These are phyloP conservation scores for Saccharomycopsis phalli DNA, from an alignment of 1,139 yeast genomes.

Conservation along the genomic window DNA sequence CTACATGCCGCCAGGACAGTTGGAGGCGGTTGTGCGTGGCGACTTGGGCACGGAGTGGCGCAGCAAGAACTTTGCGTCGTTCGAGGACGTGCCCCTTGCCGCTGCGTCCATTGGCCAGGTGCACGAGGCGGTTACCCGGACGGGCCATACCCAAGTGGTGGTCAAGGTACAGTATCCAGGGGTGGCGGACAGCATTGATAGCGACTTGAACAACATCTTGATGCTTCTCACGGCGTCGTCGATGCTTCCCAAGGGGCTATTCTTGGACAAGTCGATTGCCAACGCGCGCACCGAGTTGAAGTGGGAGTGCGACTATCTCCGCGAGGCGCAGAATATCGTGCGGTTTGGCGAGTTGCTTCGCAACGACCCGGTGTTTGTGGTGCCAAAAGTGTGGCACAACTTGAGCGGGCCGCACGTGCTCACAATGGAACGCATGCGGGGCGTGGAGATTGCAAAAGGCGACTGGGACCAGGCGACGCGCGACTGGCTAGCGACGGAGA, in stretches of 20 bases:
- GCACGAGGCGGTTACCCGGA: constrained; percentile 65
- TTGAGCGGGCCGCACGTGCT: constrained; percentile 75
- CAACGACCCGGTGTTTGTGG: constrained; percentile 63
- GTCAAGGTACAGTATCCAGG: constrained; percentile 98
- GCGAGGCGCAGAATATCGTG: constrained; percentile 78
- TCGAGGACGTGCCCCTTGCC: constrained; percentile 87
- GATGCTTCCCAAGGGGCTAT: constrained; percentile 83
- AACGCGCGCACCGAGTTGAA: constrained; percentile 89
- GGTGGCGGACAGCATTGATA: constrained; percentile 87
- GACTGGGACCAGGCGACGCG: constrained; percentile 65
- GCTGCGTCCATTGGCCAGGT: constrained; percentile 99
- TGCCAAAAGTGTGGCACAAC: constrained; percentile 74
- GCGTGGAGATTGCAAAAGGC: constrained; percentile 74
- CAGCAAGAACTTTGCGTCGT: constrained; percentile 50
- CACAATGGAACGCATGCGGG: constrained; percentile 86
- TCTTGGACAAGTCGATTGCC: constrained; percentile 83
- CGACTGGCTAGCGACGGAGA: constrained; percentile 74
- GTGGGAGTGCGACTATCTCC: constrained; percentile 94
- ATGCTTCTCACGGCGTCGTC: constrained; percentile 80
- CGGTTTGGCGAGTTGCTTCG: constrained; percentile 53
- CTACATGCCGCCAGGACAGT: constrained; percentile 91
- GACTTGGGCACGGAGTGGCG: constrained; percentile 84
- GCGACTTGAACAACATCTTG: constrained; percentile 79
- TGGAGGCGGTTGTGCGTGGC: constrained; percentile 61
- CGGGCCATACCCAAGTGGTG: constrained; percentile 66